Conservation (phyloP, 2,329 filamentous ascomycete genomes). For the Orbilia oligospora region DNA sequence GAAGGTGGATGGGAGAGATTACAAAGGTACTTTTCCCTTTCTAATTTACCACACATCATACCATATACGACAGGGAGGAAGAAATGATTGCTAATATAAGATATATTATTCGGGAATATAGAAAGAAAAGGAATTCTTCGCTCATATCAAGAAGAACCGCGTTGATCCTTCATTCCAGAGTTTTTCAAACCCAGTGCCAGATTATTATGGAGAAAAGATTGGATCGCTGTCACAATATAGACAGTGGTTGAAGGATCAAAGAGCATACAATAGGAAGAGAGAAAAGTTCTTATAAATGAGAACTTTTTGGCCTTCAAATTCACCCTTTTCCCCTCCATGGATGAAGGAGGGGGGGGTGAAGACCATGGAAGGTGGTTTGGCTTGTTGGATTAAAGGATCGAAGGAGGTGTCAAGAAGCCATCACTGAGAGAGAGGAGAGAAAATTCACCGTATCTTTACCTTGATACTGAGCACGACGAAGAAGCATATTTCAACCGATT, state of each 20-base stretch:
- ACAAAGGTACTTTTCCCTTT: conserved; percentile 70
- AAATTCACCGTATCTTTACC: background rate
- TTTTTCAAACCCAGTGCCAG: conserved; percentile 91
- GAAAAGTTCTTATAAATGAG: conserved; percentile 63
- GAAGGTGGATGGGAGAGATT: conserved; percentile 80
- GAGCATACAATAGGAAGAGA: conserved; percentile 94
- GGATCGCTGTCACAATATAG: conserved; percentile 91
- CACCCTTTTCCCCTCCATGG: background rate
- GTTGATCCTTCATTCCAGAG: conserved; percentile 92
- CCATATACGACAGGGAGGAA: background rate
- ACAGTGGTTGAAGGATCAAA: conserved; percentile 96
- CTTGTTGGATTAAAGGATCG: background rate
- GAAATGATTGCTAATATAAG: background rate
- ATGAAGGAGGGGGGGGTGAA: background rate
- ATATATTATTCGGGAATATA: conserved; percentile 65
- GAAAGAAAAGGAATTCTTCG: conserved; percentile 96
- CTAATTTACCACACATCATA: background rate
- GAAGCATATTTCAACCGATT: background rate
- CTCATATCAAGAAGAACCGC: conserved; percentile 89
- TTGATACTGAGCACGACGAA: background rate
- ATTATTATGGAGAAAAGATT: conserved; percentile 99
- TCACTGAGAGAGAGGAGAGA: background rate
- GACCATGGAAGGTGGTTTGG: too few species aligned
- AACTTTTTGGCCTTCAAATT: background rate
- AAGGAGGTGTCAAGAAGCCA: background rate